Evolutionary conservation across 176 grass and related monocot species (phyloP).

Genomic region (Leersia perrieri): DNA sequence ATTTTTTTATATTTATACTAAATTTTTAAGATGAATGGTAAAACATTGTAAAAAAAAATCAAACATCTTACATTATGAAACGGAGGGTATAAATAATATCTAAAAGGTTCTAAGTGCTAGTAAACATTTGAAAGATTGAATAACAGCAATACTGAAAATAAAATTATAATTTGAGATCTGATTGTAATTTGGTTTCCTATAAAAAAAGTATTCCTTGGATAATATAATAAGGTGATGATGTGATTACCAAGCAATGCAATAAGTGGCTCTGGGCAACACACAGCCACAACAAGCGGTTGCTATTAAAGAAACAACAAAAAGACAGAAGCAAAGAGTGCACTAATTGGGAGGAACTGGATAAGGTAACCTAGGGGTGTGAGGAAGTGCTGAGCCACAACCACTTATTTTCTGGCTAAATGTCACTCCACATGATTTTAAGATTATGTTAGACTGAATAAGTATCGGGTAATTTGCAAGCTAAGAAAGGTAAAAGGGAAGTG

Average conservation of each 20-base stretch:
- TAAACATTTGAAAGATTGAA: background rate
- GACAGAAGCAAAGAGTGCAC: conserved; percentile 23
- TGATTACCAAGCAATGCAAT: conserved; percentile 35
- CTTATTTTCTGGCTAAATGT: conserved; percentile 43
- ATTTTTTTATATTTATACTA: no score
- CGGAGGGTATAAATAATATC: no score
- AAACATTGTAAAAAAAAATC: no score
- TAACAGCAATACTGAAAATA: background rate
- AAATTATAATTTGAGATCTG: background rate
- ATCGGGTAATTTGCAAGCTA: conserved; percentile 16
- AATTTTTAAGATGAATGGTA: no score
- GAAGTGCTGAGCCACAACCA: conserved; percentile 38
- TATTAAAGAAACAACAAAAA: conserved; percentile 43
- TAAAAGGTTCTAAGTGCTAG: background rate
- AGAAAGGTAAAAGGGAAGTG: background rate
- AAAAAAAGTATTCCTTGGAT: conserved; percentile 8
- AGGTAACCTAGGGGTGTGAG: conserved; percentile 41
- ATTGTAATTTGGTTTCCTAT: background rate
- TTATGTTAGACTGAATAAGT: conserved; percentile 35
- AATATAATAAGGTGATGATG: conserved; percentile 29
- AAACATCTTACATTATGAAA: no score
- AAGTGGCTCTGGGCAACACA: conserved; percentile 43
- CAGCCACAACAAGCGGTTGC: conserved; percentile 7
- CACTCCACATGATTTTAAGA: conserved; percentile 39
- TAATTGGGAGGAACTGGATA: conserved; percentile 43